Conservation (phyloP, 805 yeast genomes). For the Suhomyces pyralidae region DNA sequence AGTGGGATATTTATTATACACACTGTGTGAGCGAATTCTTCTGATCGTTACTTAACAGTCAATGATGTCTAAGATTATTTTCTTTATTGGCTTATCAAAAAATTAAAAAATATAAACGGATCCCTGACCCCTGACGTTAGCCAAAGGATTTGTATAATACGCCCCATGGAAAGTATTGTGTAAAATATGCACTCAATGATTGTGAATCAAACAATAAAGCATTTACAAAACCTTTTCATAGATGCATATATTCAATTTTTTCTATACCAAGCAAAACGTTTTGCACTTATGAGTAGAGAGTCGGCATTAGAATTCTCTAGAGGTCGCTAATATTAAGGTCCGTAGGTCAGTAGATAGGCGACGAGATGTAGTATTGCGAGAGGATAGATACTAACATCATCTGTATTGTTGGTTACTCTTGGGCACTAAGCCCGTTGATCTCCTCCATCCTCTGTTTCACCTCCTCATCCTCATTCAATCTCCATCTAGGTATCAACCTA, state of each 20-base stretch:
- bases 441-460: neutral
- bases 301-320: neutral
- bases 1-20: no score
- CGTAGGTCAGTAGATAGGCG: neutral
- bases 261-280: neutral
- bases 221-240: neutral
- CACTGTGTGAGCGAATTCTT: no score
- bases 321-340: neutral
- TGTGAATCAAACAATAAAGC: no score
- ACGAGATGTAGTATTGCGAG: neutral
- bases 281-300: neutral
- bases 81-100: no score
- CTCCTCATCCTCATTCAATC: constrained; percentile 2
- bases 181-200: no score
- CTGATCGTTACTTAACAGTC: no score
- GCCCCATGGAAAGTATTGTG: no score
- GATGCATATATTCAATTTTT: neutral
- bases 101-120: no score
- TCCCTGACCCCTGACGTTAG: no score
- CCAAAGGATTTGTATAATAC: no score
- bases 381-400: no score
- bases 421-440: neutral
- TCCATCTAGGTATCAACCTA: constrained; percentile 33
- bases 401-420: neutral
- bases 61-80: no score